Conservation (phyloP, 345 rosid species). For the Brassica cretica region DNA sequence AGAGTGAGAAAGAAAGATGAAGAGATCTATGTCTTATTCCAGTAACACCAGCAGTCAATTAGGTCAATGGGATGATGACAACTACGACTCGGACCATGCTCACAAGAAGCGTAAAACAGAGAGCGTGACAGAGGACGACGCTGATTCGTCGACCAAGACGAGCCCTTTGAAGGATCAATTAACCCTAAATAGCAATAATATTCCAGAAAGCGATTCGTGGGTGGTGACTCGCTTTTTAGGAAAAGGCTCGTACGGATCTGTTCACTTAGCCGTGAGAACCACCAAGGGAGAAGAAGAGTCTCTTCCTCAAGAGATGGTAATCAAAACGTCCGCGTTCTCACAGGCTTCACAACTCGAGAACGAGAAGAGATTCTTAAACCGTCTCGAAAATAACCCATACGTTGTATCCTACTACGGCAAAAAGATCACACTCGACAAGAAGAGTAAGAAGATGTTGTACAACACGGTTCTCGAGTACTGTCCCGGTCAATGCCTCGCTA, state of each 20-base stretch:
- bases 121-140: background rate
- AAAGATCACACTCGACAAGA: background rate
- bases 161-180: background rate
- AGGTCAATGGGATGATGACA: conserved; percentile 4
- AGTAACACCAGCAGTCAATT: background rate
- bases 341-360: background rate
- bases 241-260: conserved; percentile 16
- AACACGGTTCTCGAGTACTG: conserved; percentile 23
- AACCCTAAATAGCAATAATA: too few species aligned
- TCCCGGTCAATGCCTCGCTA: background rate
- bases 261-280: conserved; percentile 5
- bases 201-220: background rate
- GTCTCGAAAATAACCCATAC: background rate
- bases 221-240: conserved; percentile 4
- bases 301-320: conserved; percentile 20
- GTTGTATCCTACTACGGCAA: conserved; percentile 20
- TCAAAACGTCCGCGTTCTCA: background rate
- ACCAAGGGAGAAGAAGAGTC: background rate
- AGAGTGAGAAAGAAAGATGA: background rate
- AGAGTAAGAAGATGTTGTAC: background rate
- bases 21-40: background rate
- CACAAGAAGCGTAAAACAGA: conserved; percentile 9
- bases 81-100: conserved; percentile 11
- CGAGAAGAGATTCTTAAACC: background rate
- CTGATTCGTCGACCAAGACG: conserved; percentile 5